Evolutionary conservation across 108 stramenopile species (phyloP), one percentile per base, ranked within the genome.

Genomic region (Chaetoceros tenuissimus): DNA sequence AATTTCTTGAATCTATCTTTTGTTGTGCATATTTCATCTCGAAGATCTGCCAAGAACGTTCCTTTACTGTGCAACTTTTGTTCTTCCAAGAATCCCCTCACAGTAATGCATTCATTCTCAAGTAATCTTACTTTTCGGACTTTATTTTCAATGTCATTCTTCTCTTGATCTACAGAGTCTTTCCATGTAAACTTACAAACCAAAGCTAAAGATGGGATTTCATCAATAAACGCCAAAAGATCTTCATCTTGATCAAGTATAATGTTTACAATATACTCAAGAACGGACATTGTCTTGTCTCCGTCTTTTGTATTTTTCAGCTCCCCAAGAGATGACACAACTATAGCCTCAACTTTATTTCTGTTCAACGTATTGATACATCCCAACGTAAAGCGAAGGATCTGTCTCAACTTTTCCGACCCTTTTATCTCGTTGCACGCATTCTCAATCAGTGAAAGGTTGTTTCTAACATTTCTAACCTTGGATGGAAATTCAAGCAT

Each of bases 401-500:
- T 29, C 49, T 73, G 65, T 31, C 58, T 55, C 44, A 73, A 69
- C 24, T 68, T 55, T 26, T 69, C 68, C 53, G 72, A 73, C 29
- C 53, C 65, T 40, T 59, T 58, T 1, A 73, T 64, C 60, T 57
- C 51, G 22, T 73, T 28, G 24, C 72, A 73, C 25, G 72, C 72
- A 31, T 69, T 46, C 10, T 58, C 58, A 24, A 73, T 62, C 27
- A 66, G 3, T 47, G 55, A 69, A 0, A 62, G 63, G 46, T 62
- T 59, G 55, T 60, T 64, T 16, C 53, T 68, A 46, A 94, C 71
- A 22, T 83, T 80, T 55, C 82, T 71, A 54, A 87, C 53, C 46
- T 83, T 85, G 1, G 59, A 67, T 46, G 72, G 73, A 59, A 95
- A 93, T 54, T 93, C 88, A 30, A 87, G 68, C 62, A 87, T 91